phyloP scores from a whole-genome alignment of 2,329 filamentous ascomycete species.

The Cercospora sp. region DNA sequence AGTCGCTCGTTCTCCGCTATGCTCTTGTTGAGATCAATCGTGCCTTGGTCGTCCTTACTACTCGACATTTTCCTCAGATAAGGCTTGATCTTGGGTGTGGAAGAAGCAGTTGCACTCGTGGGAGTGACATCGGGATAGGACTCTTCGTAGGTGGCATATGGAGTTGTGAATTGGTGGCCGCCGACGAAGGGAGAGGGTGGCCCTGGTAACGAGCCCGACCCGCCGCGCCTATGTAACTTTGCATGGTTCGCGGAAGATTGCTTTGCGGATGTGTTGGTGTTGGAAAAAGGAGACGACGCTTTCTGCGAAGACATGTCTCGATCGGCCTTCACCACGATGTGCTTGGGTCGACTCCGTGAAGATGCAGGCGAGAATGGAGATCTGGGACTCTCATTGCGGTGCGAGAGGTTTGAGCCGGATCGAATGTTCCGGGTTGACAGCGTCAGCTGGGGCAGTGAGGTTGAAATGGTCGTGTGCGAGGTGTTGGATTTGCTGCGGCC shows the following conservation, averaged over 20 bases:
- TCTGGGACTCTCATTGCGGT: conserved; percentile 3
- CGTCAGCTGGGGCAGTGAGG: conserved; percentile 20
- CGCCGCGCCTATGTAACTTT: conserved; percentile 38
- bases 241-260: conserved; percentile 25
- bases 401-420: conserved; percentile 17
- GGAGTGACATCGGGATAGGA: conserved; percentile 15
- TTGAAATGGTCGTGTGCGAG: conserved; percentile 13
- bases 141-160: conserved; percentile 38
- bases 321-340: conserved; percentile 10
- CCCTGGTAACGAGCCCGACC: conserved; percentile 33
- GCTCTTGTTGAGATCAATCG: conserved; percentile 57
- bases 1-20: conserved; percentile 56
- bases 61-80: conserved; percentile 56
- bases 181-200: conserved; percentile 30
- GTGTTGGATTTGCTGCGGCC: conserved; percentile 24
- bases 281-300: conserved; percentile 13
- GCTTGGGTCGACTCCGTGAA: neutral
- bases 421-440: conserved; percentile 22
- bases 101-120: conserved; percentile 20
- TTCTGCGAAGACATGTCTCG: conserved; percentile 18
- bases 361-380: conserved; percentile 14
- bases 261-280: conserved; percentile 10
- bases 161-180: conserved; percentile 33
- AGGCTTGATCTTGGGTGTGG: conserved; percentile 54
- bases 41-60: conserved; percentile 46